Evolutionary conservation across 345 rosid genomes (phyloP), one percentile per base, ranked within the genome.

Genomic region (Camelina laxa): DNA sequence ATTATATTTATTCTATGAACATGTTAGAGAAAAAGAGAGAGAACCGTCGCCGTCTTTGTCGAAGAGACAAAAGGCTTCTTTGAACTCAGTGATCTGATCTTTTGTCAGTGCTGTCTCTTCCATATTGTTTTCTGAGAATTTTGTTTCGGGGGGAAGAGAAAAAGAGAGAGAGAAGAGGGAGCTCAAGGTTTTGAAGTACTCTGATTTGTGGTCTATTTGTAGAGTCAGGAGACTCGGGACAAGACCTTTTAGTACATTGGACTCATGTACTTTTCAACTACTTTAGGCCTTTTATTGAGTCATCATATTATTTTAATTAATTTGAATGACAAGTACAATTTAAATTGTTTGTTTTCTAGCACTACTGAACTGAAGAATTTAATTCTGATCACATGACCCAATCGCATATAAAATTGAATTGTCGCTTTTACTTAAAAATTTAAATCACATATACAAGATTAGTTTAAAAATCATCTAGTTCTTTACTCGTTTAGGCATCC

Each of bases 21-120:
- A 21, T 21, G 10, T 1, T 62, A 15, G 10, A 33, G 49, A 22
- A 19, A 79, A 39, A 4, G 60, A 65, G 44, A 27, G 57, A 65
- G 2, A 77, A 92, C 97, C 96, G 70, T 92, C 94, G 54, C 97
- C 92, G 79, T 92, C 92, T 77, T 62, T 87, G 84, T 90, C 97
- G 10, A 88, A 78, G 16, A 90, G 82, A 72, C 87, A 84, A 75
- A 92, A 87, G 2, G 85, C 94, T 69, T 90, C 86, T 42, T 82
- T 82, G 69, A 92, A 88, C 82, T 89, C 91, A 72, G 13, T 50
- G 49, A 83, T 75, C 74, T 84, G 87, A 69, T 83, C 75, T 42
- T 83, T 85, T 53, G 86, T 79, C 56, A 88, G 62, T 5, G 82
- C 78, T 68, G 72, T 70, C 47, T 70, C 76, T 57, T 70, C 80